Base-by-base conservation (phyloP, 2,329 filamentous ascomycete species). In the Colletotrichum sojae region DNA sequence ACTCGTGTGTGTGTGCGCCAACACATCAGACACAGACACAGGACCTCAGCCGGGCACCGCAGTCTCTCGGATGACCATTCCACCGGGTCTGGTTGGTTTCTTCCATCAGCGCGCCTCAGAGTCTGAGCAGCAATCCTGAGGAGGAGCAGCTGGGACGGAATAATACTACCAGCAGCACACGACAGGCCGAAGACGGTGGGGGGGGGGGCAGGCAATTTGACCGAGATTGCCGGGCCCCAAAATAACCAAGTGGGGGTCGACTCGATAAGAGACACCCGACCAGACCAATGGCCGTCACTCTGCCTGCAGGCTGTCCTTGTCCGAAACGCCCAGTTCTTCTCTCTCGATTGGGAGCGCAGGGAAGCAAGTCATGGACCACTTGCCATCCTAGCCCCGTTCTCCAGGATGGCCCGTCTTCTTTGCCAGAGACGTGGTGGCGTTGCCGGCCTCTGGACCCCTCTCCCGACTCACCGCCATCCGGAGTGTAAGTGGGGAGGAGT, bases 161-260 rank as follows among this genome's bases (percentile, higher is more conserved):
- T 25, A 25, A 25, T 25, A 25, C 22, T 25, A 25, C 22, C 22
- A 25, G 22, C 22, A 56, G 46, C 45, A 64, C 53, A 68, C 65
- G 49, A 69, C 67, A 60, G 61, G 49, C 39, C 54, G 54, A 58
- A 18, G 49, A 48, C 22, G 36, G 57, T 66, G 62, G 63, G 63
- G 63, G 62, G 63, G 63, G 63, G 67, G 67, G 57, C 45, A 55
- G 54, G 57, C 57, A 63, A 70, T 68, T 70, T 70, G 63, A 63
- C 67, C 67, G 67, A 70, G 67, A 70, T 70, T 70, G 67, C 63
- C 63, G 57, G 64, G 67, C 61, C 58, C 63, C 67, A 70, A 70
- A 67, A 62, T 70, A 57, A 36, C 18, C 51, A 61, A 59, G 56
- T 70, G 63, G 63, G 67, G 55, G 57, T 27, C 18, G 45, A 58